Evolutionary conservation across 2,329 filamentous ascomycete genomes (phyloP).

Genomic region (Shiraia bambusicola): DNA sequence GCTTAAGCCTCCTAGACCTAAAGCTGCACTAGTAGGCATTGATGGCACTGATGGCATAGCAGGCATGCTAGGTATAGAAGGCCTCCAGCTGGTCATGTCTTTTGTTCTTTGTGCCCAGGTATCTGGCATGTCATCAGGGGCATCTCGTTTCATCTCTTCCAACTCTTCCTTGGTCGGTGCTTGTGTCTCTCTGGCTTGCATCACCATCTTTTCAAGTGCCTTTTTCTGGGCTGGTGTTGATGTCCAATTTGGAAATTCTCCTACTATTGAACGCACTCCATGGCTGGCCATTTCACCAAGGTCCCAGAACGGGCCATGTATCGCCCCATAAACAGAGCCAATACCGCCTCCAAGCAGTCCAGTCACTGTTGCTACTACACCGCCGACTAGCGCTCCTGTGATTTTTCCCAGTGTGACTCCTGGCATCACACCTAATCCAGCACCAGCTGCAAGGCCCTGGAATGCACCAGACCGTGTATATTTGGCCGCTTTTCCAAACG

Average conservation of each 20-base stretch:
- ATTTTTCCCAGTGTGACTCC: constrained; percentile 40
- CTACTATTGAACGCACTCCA: constrained; percentile 35
- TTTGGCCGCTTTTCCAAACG: constrained; percentile 46
- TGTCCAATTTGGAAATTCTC: constrained; percentile 41
- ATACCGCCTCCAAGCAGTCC: constrained; percentile 40
- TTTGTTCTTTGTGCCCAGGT: constrained; percentile 35
- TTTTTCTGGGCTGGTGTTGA: constrained; percentile 38
- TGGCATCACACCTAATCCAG: constrained; percentile 41
- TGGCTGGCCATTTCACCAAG: constrained; percentile 41
- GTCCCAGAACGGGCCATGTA: constrained; percentile 41
- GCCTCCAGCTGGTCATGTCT: constrained; percentile 39
- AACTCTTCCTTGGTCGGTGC: constrained; percentile 36
- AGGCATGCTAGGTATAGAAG: constrained; percentile 28
- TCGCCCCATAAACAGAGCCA: constrained; percentile 40
- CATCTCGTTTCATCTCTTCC: constrained; percentile 39
- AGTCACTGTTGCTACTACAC: constrained; percentile 35
- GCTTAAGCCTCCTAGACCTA: constrained; percentile 31
- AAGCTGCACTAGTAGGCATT: constrained; percentile 20
- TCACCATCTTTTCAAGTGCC: constrained; percentile 42
- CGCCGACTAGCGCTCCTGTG: constrained; percentile 41
- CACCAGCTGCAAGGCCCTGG: constrained; percentile 44
- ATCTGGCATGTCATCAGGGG: constrained; percentile 35
- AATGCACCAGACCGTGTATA: constrained; percentile 44
- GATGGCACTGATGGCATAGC: constrained; percentile 30
- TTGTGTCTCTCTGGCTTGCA: constrained; percentile 39